Base-by-base conservation (phyloP, 139 green algal genomes). In the Chlamydomonas sp. region DNA sequence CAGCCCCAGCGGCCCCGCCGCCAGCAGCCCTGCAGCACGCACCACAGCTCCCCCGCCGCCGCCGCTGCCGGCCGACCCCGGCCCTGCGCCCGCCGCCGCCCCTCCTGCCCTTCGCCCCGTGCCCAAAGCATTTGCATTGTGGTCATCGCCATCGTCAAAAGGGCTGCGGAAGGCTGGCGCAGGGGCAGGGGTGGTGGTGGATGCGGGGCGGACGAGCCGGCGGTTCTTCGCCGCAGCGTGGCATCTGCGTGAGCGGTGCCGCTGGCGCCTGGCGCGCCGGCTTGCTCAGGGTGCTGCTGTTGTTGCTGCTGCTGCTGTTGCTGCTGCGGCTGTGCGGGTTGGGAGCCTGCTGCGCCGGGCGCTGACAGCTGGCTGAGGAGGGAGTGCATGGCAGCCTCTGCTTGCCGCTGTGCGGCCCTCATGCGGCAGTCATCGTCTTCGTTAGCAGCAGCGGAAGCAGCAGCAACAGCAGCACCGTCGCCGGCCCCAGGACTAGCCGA, bases 321-420 rank as follows among this genome's bases (percentile, higher is more conserved):
- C 63, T 58, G 63, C 68, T 67, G 67, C 66, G 63, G 62, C 10
- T 5, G 78, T 62, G 63, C 60, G 16, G 64, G 5, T 9, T 60
- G 63, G 63, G 20, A 66, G 16, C 60, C 57, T 67, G 58, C 58
- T 17, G 20, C 66, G 12, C 7, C 49, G 17, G 80, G 15, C 5
- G 18, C 80, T 16, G 66, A 58, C 71, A 86, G 61, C 31, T 79
- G 60, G 71, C 72, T 86, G 12, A 86, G 72, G 3, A 86, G 61
- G 12, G 76, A 14, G 71, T 86, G 81, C 10, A 86, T 61, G 9
- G 81, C 81, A 12, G 57, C 60, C 81, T 86, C 81, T 3, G 80
- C 80, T 10, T 85, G 8, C 1, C 7, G 68, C 10, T 78, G 9
- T 58, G 68, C 69, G 0, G 8, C 2, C 1, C 20, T 9, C 68